Evolutionary conservation across 2,329 filamentous ascomycete species (phyloP), one percentile per base, ranked within the genome.

Genomic region (Alternaria burnsii): DNA sequence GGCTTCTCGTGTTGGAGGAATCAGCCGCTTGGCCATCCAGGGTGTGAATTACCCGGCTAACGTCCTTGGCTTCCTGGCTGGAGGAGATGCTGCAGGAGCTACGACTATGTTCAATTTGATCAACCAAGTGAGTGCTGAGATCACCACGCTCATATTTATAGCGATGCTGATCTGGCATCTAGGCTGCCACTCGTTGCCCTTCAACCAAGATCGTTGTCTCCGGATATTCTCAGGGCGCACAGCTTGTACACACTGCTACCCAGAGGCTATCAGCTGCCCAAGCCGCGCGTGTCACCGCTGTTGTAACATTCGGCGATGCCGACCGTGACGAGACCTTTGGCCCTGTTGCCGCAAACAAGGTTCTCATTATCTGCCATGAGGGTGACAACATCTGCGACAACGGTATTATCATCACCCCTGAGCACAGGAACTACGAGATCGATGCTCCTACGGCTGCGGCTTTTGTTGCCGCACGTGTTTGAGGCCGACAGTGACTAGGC

Each of bases 1-100:
- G 2, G 77, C 76, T 11, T 55, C 69, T 10, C 62, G 72, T 18
- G 70, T 85, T 30, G 83, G 81, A 40, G 76, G 71, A 44, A 64
- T 72, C 9, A 76, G 73, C 51, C 79, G 80, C 50, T 70, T 86
- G 14, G 81, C 81, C 5, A 79, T 86, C n/a, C 85, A 87, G 72
- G 85, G 85, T 52, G 83, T 87, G n/a, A 78, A 81, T 30, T 87
- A 87, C 67, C 69, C 80, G 3, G 85, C 85, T 8, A 64, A 63
- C 26, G 57, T 76, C 20, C 7, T 62, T 14, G 84, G 84, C 0
- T 85, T 84, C 65, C 71, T 84, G 11, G 73, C 75, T 9, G 81
- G 82, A 18, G 84, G 84, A 4, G 82, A 84, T 65, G 61, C 74
- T 3, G 67, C 59, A 2, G 84, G 84, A 5, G 79, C 79, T 46